Base-by-base conservation (phyloP, 208 protist species). In the Leishmania major region DNA sequence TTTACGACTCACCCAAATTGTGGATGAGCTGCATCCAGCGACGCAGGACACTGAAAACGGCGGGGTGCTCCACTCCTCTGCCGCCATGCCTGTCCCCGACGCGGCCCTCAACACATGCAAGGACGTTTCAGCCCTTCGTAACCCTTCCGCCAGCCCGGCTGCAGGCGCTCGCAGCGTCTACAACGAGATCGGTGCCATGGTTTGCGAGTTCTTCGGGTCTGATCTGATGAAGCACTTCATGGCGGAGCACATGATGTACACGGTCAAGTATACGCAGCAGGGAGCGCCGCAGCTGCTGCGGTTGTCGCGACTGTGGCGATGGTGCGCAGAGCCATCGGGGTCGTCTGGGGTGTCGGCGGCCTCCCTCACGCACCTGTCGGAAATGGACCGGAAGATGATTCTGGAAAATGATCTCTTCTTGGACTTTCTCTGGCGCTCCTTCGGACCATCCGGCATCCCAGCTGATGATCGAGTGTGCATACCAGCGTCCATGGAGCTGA, bases 211-310 rank as follows among this genome's bases (percentile, higher is more conserved):
- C 57, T 93, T 93, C 59, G 75, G 70, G 31, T 85, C 83, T 0
- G 83, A 84, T 47, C 79, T 83, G 74, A 90, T 96, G 88, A 79
- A 81, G 51, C 88, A 90, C 79, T 97, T 87, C 80, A 90, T 89
- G 62, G 90, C 88, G 31, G 91, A 97, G 87, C 92, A 97, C 81
- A 90, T 95, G 86, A 93, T 93, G 89, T 97, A 95, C 85, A 88
- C 85, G 5, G 45, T 92, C 19, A 88, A 95, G 79, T 96, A 93
- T 85, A 89, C 85, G 53, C 77, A 85, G n/a, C 92, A 84, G 35
- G 88, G 88, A 60, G 87, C 91, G 0, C 93, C 91, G 28, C 79
- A 84, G 73, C 75, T 95, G 77, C 79, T 94, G 66, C 83, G 88
- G 45, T 77, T 96, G 1, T 84, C 83, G 75, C 81, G 87, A n/a